Evolutionary conservation across 2,329 filamentous ascomycete species (phyloP).

Genomic region (Aspergillus quadrilineatus): DNA sequence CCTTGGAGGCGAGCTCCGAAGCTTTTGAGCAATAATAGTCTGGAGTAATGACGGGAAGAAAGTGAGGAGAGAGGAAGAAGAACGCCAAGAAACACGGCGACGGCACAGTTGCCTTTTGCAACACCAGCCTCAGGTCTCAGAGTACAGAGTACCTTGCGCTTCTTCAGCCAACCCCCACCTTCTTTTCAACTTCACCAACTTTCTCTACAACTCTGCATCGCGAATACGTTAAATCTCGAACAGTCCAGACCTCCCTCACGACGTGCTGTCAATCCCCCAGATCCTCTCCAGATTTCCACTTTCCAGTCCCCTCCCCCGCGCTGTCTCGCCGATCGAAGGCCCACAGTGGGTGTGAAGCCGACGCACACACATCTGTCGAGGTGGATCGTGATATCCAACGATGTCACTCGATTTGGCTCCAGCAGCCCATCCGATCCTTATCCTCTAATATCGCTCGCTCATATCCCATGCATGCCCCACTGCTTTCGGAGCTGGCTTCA

Average conservation of each 20-base stretch:
- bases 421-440: background rate
- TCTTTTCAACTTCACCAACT: no score
- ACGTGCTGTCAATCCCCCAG: constrained; percentile 10
- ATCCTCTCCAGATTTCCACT: constrained; percentile 16
- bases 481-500: constrained; percentile 4
- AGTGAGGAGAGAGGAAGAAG: background rate
- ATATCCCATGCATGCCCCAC: constrained; percentile 14
- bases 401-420: constrained; percentile 6
- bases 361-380: constrained; percentile 3
- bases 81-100: background rate
- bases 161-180: no score
- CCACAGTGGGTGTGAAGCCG: constrained; percentile 15
- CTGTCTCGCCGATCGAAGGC: constrained; percentile 16
- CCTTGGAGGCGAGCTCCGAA: background rate
- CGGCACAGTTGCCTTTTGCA: background rate
- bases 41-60: background rate
- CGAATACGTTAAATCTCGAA: background rate
- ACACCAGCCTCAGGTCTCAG: no score
- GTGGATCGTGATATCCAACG: constrained; percentile 12
- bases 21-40: background rate
- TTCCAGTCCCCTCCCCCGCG: constrained; percentile 10
- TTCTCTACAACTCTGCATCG: no score
- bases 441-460: constrained; percentile 1
- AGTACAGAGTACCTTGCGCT: no score
- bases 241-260: background rate